Conservation (phyloP, 1,284 basidiomycete genomes). For the Ceratobasidium sp. region DNA sequence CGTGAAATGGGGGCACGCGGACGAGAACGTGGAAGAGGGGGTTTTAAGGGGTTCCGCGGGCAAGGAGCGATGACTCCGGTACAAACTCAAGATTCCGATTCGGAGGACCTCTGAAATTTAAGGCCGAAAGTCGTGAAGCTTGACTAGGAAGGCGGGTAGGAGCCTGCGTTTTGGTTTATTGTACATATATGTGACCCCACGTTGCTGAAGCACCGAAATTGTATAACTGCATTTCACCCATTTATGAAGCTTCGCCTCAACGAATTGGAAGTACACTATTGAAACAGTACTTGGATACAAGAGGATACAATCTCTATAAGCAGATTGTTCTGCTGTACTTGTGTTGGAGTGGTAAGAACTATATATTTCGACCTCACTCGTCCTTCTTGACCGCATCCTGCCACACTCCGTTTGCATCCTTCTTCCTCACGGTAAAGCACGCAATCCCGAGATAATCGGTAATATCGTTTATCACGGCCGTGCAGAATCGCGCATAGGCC, state of each 20-base stretch:
- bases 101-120: not conserved
- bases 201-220: conserved; percentile 12
- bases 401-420: conserved; percentile 81
- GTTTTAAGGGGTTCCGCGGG: not conserved
- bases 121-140: too few species aligned
- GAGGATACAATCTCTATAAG: conserved; percentile 1
- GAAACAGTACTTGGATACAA: conserved; percentile 17
- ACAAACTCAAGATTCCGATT: not conserved
- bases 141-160: too few species aligned
- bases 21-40: not conserved
- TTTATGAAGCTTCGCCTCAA: not conserved
- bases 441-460: conserved; percentile 90
- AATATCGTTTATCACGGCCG: conserved; percentile 86
- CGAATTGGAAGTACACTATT: conserved; percentile 12
- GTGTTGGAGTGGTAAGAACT: not conserved
- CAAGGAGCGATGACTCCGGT: not conserved
- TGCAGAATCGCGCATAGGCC: conserved; percentile 84
- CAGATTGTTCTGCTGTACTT: conserved; percentile 6
- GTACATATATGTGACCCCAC: conserved; percentile 17
- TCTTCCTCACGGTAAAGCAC: conserved; percentile 89
- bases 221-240: conserved; percentile 1
- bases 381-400: conserved; percentile 58
- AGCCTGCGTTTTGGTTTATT: not conserved
- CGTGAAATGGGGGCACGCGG: not conserved
- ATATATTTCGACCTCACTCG: conserved; percentile 8